Evolutionary conservation across 2,329 filamentous ascomycete genomes (phyloP).

Genomic region (Triangularia verruculosa): DNA sequence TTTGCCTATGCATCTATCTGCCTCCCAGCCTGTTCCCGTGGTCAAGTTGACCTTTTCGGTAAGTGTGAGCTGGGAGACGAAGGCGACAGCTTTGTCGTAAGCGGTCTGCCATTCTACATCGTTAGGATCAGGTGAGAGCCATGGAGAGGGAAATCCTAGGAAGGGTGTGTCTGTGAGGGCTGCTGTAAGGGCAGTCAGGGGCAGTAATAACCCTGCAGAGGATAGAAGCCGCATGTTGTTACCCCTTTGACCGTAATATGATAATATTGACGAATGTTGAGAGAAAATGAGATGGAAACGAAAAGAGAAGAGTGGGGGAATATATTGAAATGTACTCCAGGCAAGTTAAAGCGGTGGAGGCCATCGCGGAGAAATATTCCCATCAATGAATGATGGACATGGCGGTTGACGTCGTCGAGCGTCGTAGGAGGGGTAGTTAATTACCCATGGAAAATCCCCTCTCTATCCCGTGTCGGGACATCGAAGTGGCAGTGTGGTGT

Average conservation of each 20-base stretch:
- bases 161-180: constrained; percentile 9
- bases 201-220: not conserved
- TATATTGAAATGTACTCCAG: not conserved
- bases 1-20: constrained; percentile 37
- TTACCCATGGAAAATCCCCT: not conserved
- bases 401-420: not conserved
- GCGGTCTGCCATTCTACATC: constrained; percentile 61
- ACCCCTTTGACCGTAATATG: not conserved
- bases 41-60: constrained; percentile 75
- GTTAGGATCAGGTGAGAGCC: constrained; percentile 4
- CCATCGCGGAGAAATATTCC: not conserved
- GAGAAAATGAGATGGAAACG: not conserved
- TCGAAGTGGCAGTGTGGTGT: not conserved
- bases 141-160: constrained; percentile 22
- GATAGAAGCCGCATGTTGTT: not conserved
- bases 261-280: not conserved
- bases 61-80: constrained; percentile 66
- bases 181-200: not conserved
- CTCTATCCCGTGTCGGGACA: not conserved
- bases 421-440: not conserved
- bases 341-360: too few relatives aligned
- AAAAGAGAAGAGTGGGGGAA: not conserved
- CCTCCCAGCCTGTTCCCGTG: constrained; percentile 61
- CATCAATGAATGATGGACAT: not conserved
- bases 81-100: constrained; percentile 54